Percentiles rank a stretch among this genome's conserved stretches.
Conservation (phyloP, 495 filamentous ascomycete species). For the Penicillium malachiteum region DNA sequence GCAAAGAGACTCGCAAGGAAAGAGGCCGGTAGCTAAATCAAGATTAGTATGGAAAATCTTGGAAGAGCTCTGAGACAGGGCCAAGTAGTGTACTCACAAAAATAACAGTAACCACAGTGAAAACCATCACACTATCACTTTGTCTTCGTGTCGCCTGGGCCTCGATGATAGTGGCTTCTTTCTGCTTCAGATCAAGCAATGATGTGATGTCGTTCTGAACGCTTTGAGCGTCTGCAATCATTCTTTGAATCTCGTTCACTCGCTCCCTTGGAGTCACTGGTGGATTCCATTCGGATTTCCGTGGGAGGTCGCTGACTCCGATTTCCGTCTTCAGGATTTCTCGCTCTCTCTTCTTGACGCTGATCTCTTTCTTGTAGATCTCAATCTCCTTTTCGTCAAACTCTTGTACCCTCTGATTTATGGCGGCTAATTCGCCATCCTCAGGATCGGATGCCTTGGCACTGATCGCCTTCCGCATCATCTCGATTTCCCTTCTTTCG, state of each 20-base stretch:
- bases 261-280: slow-evolving; percentile 20
- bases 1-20: slow-evolving; percentile 24
- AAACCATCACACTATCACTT: slow-evolving; percentile 58
- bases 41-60: too few species aligned
- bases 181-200: slow-evolving; percentile 48
- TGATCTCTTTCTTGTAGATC: too few species aligned
- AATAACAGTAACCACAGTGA: slow-evolving; percentile 60
- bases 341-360: too few species aligned
- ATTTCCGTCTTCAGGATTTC: too few species aligned
- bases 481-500: too few species aligned
- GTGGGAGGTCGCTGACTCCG: neutral
- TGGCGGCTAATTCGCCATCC: too few species aligned
- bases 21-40: slow-evolving; percentile 22
- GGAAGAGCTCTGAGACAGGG: neutral
- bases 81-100: slow-evolving; percentile 38
- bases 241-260: slow-evolving; percentile 18
- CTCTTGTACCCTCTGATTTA: too few species aligned
- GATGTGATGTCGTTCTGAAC: slow-evolving; percentile 12
- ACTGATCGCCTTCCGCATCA: too few species aligned
- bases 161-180: slow-evolving; percentile 59
- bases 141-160: slow-evolving; percentile 54
- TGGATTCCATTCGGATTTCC: neutral
- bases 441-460: too few species aligned
- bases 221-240: slow-evolving; percentile 22
- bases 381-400: too few species aligned